Conservation (phyloP, 2,329 filamentous ascomycete genomes). For the Venturia nashicola region DNA sequence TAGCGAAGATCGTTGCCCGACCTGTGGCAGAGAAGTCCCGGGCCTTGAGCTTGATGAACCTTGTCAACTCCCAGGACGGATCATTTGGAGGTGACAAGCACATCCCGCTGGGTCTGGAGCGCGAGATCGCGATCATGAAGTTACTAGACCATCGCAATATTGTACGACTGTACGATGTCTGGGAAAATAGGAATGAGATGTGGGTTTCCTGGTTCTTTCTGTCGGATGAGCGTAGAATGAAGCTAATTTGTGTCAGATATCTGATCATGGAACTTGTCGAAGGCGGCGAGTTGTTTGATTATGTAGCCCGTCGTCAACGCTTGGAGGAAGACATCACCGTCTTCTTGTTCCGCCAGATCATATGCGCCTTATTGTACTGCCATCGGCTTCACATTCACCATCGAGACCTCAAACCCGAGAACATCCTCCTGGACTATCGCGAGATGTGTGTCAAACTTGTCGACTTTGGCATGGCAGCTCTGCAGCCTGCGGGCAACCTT, state of each 20-base stretch:
- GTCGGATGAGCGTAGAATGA: neutral
- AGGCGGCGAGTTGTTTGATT: conserved; percentile 73
- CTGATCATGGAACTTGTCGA: conserved; percentile 89
- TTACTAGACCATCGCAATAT: conserved; percentile 91
- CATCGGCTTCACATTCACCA: conserved; percentile 94
- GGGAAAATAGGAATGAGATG: conserved; percentile 94
- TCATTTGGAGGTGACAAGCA: conserved; percentile 46
- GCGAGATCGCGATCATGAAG: conserved; percentile 95
- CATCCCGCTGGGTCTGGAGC: conserved; percentile 80
- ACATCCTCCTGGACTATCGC: conserved; percentile 71
- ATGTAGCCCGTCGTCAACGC: conserved; percentile 63
- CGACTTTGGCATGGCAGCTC: conserved; percentile 94
- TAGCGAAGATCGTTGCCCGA: conserved; percentile 92
- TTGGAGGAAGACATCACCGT: conserved; percentile 70
- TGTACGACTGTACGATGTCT: conserved; percentile 89
- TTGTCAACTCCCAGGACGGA: conserved; percentile 59
- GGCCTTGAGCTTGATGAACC: conserved; percentile 71
- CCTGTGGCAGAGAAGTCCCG: conserved; percentile 64
- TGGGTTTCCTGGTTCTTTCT: conserved; percentile 35
- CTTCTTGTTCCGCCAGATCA: conserved; percentile 82
- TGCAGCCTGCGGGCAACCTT: conserved; percentile 68
- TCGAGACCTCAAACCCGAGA: conserved; percentile 92
- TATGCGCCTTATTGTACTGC: conserved; percentile 83
- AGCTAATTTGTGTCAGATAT: conserved; percentile 47
- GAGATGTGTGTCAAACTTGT: conserved; percentile 75